Evolutionary conservation across 2,329 filamentous ascomycete genomes (phyloP).

Genomic region (Apiospora saccharicola): DNA sequence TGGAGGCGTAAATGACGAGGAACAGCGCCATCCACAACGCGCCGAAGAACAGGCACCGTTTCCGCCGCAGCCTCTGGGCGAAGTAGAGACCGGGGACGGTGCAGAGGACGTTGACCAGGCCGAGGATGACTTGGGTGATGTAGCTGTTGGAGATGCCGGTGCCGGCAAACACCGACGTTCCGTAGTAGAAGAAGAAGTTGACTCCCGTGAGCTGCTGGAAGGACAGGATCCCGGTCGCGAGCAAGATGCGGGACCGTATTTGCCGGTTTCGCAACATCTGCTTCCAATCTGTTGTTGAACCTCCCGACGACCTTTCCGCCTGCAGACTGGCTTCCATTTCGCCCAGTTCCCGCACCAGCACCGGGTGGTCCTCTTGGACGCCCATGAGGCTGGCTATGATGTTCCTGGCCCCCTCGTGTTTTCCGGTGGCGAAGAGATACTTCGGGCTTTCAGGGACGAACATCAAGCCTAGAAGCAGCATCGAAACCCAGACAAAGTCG

Average conservation of each 20-base stretch:
- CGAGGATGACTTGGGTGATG: slow-evolving; percentile 72
- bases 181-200: slow-evolving; percentile 74
- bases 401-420: slow-evolving; percentile 54
- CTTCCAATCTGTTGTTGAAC: slow-evolving; percentile 54
- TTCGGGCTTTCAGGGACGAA: slow-evolving; percentile 63
- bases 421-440: slow-evolving; percentile 56
- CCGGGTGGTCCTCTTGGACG: slow-evolving; percentile 46
- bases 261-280: slow-evolving; percentile 73
- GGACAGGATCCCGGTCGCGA: slow-evolving; percentile 69
- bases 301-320: slow-evolving; percentile 48
- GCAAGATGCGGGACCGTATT: slow-evolving; percentile 69
- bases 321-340: slow-evolving; percentile 60
- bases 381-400: slow-evolving; percentile 57
- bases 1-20: slow-evolving; percentile 58
- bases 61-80: slow-evolving; percentile 70
- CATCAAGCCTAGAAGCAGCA: slow-evolving; percentile 58
- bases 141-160: slow-evolving; percentile 72
- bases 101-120: slow-evolving; percentile 71
- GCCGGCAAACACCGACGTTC: slow-evolving; percentile 70
- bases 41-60: slow-evolving; percentile 68
- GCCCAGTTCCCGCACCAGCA: slow-evolving; percentile 56
- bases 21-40: slow-evolving; percentile 67
- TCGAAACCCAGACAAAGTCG: slow-evolving; percentile 62
- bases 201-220: slow-evolving; percentile 74
- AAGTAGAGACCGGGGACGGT: slow-evolving; percentile 72